Evolutionary conservation across 2,329 filamentous ascomycete genomes (phyloP).

Genomic region (Pseudohalonectria lignicola): DNA sequence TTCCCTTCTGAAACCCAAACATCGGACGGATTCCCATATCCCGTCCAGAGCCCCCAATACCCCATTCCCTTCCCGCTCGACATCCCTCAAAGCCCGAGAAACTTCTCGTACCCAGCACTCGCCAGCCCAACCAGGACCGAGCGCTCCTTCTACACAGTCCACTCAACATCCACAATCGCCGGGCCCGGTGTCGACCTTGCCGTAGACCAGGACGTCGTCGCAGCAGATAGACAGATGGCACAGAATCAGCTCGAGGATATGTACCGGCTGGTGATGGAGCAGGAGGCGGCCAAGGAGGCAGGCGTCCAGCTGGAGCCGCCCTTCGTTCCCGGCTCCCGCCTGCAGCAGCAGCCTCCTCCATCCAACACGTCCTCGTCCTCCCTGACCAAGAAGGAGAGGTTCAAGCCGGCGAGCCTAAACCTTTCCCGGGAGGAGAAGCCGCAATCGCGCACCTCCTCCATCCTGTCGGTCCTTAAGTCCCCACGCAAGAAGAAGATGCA

Average conservation of each 20-base stretch:
- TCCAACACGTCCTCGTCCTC: slow-evolving; percentile 18
- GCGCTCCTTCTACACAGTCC: slow-evolving; percentile 25
- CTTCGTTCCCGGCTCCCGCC: slow-evolving; percentile 18
- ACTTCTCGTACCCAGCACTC: slow-evolving; percentile 42
- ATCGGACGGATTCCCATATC: too few relatives aligned
- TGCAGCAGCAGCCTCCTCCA: slow-evolving; percentile 8
- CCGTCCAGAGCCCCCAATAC: slow-evolving; percentile 2
- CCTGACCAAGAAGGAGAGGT: slow-evolving; percentile 28
- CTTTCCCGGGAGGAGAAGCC: slow-evolving; percentile 34
- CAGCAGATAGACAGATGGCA: slow-evolving; percentile 62
- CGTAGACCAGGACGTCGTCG: slow-evolving; percentile 68
- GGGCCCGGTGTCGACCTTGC: slow-evolving; percentile 53
- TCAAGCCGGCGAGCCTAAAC: slow-evolving; percentile 39
- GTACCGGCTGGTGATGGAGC: slow-evolving; percentile 86
- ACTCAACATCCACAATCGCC: slow-evolving; percentile 32
- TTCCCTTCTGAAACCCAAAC: too few relatives aligned
- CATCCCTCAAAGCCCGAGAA: slow-evolving; percentile 23
- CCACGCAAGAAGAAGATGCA: slow-evolving; percentile 42
- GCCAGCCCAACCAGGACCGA: slow-evolving; percentile 19
- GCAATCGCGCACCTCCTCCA: slow-evolving; percentile 45
- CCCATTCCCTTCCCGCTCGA: slow-evolving; percentile 18
- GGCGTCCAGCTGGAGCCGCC: slow-evolving; percentile 37
- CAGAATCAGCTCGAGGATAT: slow-evolving; percentile 80
- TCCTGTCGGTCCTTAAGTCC: slow-evolving; percentile 51
- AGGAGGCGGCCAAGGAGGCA: slow-evolving; percentile 58